Conservation (phyloP, 2,329 filamentous ascomycete species). For the Ceratocystis alfenasii region DNA sequence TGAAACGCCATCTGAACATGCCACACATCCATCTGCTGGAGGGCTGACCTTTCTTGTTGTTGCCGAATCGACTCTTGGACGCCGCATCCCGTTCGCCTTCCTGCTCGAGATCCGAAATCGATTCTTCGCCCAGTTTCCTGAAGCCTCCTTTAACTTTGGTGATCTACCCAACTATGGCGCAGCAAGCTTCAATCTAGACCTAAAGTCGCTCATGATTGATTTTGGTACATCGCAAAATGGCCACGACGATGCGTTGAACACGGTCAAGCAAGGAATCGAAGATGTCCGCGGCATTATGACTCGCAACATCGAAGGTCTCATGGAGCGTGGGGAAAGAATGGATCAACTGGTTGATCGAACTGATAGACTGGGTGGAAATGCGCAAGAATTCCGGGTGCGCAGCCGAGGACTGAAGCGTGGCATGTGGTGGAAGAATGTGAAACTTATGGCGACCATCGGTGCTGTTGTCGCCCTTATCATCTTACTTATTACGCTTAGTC, state of each 20-base stretch:
- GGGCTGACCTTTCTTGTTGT: constrained; percentile 88
- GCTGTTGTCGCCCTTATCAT: constrained; percentile 56
- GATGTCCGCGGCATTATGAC: constrained; percentile 90
- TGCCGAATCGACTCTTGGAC: constrained; percentile 65
- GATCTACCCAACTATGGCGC: constrained; percentile 81
- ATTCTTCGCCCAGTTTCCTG: constrained; percentile 62
- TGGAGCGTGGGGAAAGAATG: constrained; percentile 85
- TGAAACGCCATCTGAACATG: constrained; percentile 60
- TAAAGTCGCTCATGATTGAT: constrained; percentile 68
- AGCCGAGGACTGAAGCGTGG: constrained; percentile 74
- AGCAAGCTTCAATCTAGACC: constrained; percentile 69
- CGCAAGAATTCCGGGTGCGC: constrained; percentile 78
- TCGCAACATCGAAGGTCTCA: constrained; percentile 78
- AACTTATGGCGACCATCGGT: constrained; percentile 57
- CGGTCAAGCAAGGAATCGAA: constrained; percentile 81
- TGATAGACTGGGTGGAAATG: constrained; percentile 75
- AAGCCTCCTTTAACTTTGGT: constrained; percentile 56
- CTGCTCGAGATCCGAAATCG: constrained; percentile 80
- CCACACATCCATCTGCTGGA: constrained; percentile 49
- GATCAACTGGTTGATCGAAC: constrained; percentile 95
- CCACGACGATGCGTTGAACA: constrained; percentile 68
- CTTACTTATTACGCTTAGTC: constrained; percentile 41
- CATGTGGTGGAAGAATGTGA: constrained; percentile 99
- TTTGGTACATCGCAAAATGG: constrained; percentile 68
- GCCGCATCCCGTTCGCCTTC: constrained; percentile 85